Base-by-base conservation (phyloP, 2,329 filamentous ascomycete genomes). In the Exophiala phaeomuriformis region DNA sequence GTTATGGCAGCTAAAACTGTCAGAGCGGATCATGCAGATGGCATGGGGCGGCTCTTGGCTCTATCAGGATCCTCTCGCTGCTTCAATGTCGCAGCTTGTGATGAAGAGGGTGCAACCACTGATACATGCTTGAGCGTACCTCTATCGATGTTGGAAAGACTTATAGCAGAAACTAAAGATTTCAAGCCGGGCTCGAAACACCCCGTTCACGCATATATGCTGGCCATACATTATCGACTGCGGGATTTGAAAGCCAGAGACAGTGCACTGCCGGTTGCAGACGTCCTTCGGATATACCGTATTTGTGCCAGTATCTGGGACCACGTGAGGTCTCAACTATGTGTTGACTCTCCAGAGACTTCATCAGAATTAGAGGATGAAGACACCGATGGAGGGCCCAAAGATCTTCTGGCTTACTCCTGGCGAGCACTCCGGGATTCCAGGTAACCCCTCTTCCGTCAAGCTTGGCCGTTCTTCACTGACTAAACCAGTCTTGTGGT, bases 391-490 rank as follows among this genome's bases (percentile, higher is more conserved):
- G 84, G 86, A 33, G 86, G 84, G 1, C 76, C 89, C 0, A 97
- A 96, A 66, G 89, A 94, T 63, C 78, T 95, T 12, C 71, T 98
- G 44, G 97, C 91, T 60, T 98, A 93, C 68, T 95, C 90, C 58
- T 98, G 95, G 79, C 82, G 93, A 63, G 88, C 90, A 4, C 77
- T 96, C n/a, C 91, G 95, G 58, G 93, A 98, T 71, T 88, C 90
- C 28, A 95, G 88, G 86, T 89, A 72, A 56, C 71, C 3, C 29
- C 29, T 35, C 46, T 19, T 29, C 32, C 29, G 28, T n/a, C 29
- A 10, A 35, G 10, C 6, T 9, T 5, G 49, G 9, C 5, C 28
- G 29, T 35, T 33, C 33, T 32, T 49, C 57, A 60, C 61, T 68
- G 57, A 67, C 45, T 2, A 3, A n/a, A 7, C 1, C 28, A 93